Percentiles rank a stretch among this genome's conserved stretches.
Conservation (phyloP, 345 rosid species). For the Camelina sativa region DNA sequence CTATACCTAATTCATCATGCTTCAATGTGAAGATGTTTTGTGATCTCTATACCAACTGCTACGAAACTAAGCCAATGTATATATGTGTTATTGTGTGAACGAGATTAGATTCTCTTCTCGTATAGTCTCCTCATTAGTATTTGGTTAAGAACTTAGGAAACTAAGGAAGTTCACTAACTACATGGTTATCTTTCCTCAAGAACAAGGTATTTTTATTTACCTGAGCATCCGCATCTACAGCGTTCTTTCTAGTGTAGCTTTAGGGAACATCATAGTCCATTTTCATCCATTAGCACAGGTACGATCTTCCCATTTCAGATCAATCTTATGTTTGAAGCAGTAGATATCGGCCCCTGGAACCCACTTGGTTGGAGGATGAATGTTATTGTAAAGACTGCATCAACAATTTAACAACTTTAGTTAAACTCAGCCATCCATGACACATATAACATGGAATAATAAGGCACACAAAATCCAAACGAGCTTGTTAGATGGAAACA, state of each 20-base stretch:
- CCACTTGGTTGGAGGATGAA: constrained; percentile 74
- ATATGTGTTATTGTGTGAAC: not conserved
- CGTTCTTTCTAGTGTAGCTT: constrained; percentile 80
- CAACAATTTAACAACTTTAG: constrained; percentile 10
- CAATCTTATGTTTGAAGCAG: constrained; percentile 83
- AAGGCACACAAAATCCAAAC: not conserved
- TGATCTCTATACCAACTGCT: too few relatives aligned
- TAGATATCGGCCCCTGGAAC: constrained; percentile 64
- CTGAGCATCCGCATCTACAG: constrained; percentile 80
- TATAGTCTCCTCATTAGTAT: constrained; percentile 4
- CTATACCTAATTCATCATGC: too few relatives aligned
- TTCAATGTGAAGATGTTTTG: too few relatives aligned
- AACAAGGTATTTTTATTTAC: constrained; percentile 39
- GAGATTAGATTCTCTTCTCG: not conserved
- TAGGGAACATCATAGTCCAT: constrained; percentile 66
- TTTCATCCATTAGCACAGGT: constrained; percentile 90
- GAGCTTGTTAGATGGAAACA: constrained; percentile 4
- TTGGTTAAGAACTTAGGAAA: not conserved
- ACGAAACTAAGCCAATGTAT: not conserved
- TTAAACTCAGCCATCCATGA: not conserved
- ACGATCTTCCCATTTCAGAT: constrained; percentile 98
- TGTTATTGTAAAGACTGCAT: constrained; percentile 80
- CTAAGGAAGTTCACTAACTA: constrained; percentile 15
- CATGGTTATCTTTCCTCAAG: constrained; percentile 14
- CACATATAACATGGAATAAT: not conserved